phyloP scores from a whole-genome alignment of 2,329 filamentous ascomycete genomes.

The Cercospora berteroae region DNA sequence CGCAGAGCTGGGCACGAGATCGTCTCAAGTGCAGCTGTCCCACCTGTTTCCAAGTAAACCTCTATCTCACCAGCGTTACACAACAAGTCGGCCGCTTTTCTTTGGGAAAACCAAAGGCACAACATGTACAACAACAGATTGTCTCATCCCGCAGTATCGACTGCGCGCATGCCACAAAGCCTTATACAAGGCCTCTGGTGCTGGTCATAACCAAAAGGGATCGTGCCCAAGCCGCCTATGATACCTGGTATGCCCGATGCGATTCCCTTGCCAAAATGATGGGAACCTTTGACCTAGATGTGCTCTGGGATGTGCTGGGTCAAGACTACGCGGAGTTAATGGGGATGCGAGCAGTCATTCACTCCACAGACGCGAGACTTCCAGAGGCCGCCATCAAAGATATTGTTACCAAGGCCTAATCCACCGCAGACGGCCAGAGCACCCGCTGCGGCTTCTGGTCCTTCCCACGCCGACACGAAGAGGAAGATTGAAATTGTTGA shows the following conservation, averaged over 20 bases:
- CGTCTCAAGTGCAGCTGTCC: background rate
- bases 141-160: background rate
- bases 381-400: background rate
- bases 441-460: background rate
- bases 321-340: background rate
- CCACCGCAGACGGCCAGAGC: background rate
- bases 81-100: background rate
- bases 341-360: background rate
- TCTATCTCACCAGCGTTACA: background rate
- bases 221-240: background rate
- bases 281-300: background rate
- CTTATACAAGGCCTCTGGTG: background rate
- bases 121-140: background rate
- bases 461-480: background rate
- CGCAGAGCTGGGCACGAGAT: background rate
- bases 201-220: background rate
- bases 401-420: background rate
- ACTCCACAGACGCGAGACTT: background rate
- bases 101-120: background rate
- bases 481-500: background rate
- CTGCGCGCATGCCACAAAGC: background rate
- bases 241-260: background rate
- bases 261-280: background rate
- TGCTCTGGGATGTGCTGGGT: background rate
- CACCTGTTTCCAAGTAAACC: background rate